Percentiles rank a stretch among this genome's conserved stretches.
These are phyloP conservation scores for Vigna nakashimae DNA, from an alignment of 306 rosid genomes.

Conservation along the genomic window DNA sequence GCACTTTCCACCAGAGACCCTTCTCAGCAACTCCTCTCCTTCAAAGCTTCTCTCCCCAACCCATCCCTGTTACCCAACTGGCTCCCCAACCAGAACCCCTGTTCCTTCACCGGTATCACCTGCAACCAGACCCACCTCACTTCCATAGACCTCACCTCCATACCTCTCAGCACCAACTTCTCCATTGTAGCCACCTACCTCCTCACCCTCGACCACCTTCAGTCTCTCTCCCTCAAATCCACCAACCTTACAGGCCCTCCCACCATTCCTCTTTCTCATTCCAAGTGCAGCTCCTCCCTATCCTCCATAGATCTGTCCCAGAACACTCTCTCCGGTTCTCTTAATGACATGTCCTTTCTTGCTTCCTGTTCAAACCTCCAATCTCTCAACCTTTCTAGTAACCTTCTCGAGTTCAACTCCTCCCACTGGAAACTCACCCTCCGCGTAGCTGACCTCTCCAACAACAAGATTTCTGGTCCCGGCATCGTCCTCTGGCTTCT, in stretches of 20 bases:
- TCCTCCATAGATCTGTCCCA: conserved; percentile 74
- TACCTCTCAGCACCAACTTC: conserved; percentile 62
- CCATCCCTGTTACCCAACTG: conserved; percentile 59
- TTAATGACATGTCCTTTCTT: conserved; percentile 51
- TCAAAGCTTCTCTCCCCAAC: conserved; percentile 67
- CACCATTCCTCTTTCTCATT: conserved; percentile 48
- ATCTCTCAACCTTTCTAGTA: conserved; percentile 71
- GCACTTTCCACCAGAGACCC: conserved; percentile 5
- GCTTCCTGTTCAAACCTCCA: conserved; percentile 58
- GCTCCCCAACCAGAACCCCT: conserved; percentile 67
- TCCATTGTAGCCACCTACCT: conserved; percentile 54
- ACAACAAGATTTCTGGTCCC: conserved; percentile 65
- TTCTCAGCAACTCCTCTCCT: conserved; percentile 62
- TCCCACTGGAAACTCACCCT: conserved; percentile 45
- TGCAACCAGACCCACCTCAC: conserved; percentile 64
- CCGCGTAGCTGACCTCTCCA: conserved; percentile 67
- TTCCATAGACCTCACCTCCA: conserved; percentile 67
- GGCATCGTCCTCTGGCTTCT: conserved; percentile 63
- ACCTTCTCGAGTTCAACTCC: conserved; percentile 42
- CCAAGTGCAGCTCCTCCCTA: conserved; percentile 63
- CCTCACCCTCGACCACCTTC: conserved; percentile 61
- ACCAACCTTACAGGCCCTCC: conserved; percentile 59
- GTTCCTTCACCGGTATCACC: conserved; percentile 64
- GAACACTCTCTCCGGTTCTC: conserved; percentile 63
- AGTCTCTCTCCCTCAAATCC: conserved; percentile 55